Evolutionary conservation across 1,139 yeast species (phyloP), one percentile per base, ranked within the genome.

Genomic region (Yamadazyma sp.): DNA sequence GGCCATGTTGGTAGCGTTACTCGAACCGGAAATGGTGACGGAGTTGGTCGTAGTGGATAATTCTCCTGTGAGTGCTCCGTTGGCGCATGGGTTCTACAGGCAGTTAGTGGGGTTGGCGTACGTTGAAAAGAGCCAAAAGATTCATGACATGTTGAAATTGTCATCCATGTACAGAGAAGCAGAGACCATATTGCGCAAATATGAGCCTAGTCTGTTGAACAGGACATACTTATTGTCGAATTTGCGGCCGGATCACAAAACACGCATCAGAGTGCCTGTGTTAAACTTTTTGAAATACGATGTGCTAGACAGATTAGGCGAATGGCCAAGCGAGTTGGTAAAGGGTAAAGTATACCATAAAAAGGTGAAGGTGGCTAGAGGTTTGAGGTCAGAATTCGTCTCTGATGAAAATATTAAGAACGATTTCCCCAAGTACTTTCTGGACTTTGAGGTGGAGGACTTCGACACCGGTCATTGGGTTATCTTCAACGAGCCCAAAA

Each of bases 381-480:
- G 73, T 3, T 50, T 56, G n/a, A 48, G 62, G 18, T 72, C 79
- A 2, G 59, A 64, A 4, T 75, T 75, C 43, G 64, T 75, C 17
- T 46, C 49, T 16, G 54, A 58, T 3, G 51, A 58, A 9, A 61
- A 67, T 31, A 16, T 49, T 3, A 37, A 53, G 3, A 33, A 44
- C 1, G 62, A 51, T 8, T 75, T 75, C 40, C 53, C 60, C 2
- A 48, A 51, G 5, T 70, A 66, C 47, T 76, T 75, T 56, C 55
- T 66, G 17, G 42, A 64, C 31, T 41, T 60, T 17, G 47, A 49
- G 23, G 51, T 58, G 31, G 51, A 51, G 16, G 63, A 59, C 14
- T 63, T 67, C 37, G 66, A 74, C 39, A 58, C 75, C 24, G 71
- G 75, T 8, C 81, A 76, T 55, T 74, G 75, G 66, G 53, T 75